Evolutionary conservation across 139 green algal genomes (phyloP).

Genomic region (Protoeuglena noctilucae): DNA sequence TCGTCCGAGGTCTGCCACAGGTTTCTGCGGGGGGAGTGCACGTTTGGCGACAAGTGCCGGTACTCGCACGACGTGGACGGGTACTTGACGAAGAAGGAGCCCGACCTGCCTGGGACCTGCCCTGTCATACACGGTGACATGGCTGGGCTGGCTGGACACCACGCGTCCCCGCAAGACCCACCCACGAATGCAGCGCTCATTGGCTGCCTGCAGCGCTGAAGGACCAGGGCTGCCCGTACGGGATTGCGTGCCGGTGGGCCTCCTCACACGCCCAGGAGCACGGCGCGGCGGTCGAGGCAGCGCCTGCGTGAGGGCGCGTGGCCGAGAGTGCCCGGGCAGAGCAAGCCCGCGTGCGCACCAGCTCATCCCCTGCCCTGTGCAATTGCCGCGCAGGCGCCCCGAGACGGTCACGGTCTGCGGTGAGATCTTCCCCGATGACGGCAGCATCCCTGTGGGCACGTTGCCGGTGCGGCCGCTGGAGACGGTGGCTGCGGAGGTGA

Average conservation of each 20-base stretch:
- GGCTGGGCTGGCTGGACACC: too few species aligned
- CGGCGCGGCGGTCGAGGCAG: neutral
- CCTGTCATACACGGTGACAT: too few species aligned
- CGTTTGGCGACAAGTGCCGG: neutral
- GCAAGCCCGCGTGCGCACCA: neutral
- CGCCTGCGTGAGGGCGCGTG: too few species aligned
- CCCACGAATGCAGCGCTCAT: too few species aligned
- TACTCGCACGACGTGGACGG: neutral
- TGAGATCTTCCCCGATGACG: slow-evolving; percentile 30
- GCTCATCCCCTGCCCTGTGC: neutral
- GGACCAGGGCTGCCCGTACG: neutral
- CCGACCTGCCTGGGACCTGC: neutral
- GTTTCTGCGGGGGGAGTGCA: neutral
- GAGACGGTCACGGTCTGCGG: slow-evolving; percentile 6
- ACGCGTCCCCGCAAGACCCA: too few species aligned
- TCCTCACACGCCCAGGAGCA: neutral
- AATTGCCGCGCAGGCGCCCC: neutral
- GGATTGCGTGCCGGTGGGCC: neutral
- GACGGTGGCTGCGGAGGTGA: slow-evolving; percentile 1
- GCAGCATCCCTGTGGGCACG: slow-evolving; percentile 27
- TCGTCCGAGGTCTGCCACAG: too few species aligned
- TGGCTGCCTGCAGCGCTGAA: too few species aligned
- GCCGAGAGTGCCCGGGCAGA: neutral
- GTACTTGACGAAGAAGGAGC: neutral
- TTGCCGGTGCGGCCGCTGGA: neutral